phyloP scores from a whole-genome alignment of 2,329 filamentous ascomycete species.

The Aspergillus novoparasiticus region DNA sequence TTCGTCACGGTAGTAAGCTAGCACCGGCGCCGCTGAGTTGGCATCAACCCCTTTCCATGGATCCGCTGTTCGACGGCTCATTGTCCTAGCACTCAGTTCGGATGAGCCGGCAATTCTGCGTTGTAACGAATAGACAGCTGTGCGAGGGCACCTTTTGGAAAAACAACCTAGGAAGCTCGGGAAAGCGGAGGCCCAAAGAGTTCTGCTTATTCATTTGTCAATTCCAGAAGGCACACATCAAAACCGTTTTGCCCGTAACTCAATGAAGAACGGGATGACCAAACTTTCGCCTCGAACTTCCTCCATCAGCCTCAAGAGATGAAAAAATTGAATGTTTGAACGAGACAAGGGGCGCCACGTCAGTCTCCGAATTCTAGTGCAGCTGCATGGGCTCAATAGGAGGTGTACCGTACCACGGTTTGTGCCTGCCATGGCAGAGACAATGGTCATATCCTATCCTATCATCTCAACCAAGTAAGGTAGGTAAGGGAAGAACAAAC shows the following conservation, averaged over 20 bases:
- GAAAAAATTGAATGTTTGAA: conserved; percentile 27
- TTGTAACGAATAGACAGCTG: conserved; percentile 18
- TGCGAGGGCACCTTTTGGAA: conserved; percentile 15
- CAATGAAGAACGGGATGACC: conserved; percentile 21
- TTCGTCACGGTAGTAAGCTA: conserved; percentile 25
- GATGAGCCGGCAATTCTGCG: conserved; percentile 26
- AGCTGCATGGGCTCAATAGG: conserved; percentile 40
- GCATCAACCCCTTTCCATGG: conserved; percentile 31
- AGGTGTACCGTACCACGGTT: conserved; percentile 38
- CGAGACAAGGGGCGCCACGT: conserved; percentile 45
- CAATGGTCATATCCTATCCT: conserved; percentile 37
- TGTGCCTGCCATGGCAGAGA: conserved; percentile 35
- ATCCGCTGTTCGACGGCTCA: conserved; percentile 23
- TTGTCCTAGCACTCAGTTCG: conserved; percentile 21
- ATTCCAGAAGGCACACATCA: conserved; percentile 11
- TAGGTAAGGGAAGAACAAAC: conserved; percentile 31
- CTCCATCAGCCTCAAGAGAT: conserved; percentile 27
- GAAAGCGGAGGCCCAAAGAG: conserved; percentile 19
- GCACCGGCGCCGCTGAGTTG: conserved; percentile 30
- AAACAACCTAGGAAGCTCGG: conserved; percentile 16
- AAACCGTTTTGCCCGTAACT: conserved; percentile 16
- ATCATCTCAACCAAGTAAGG: conserved; percentile 32
- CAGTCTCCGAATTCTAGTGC: conserved; percentile 42
- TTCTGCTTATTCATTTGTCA: conserved; percentile 17
- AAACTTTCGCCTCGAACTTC: conserved; percentile 26